Percentiles rank a stretch among this genome's conserved stretches.
These are phyloP conservation scores for Colletotrichum karsti DNA, from an alignment of 2,329 filamentous ascomycete genomes.

Conservation along the genomic window DNA sequence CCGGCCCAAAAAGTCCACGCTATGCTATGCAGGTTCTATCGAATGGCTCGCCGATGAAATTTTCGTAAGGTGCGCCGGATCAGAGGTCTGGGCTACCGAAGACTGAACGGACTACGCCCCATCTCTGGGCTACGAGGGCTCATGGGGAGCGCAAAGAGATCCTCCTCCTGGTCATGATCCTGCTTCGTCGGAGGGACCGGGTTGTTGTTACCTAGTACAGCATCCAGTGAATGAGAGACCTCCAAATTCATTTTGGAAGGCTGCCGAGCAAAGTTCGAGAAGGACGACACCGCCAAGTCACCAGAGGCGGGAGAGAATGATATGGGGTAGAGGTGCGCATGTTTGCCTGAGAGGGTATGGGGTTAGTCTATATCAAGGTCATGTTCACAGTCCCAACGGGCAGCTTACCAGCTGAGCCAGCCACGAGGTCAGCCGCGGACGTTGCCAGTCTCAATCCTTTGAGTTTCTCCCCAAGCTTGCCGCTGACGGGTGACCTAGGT, in stretches of 20 bases:
- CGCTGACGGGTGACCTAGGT: constrained; percentile 72
- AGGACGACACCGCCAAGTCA: constrained; percentile 46
- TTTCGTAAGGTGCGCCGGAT: too few species aligned
- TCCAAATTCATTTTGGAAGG: background rate
- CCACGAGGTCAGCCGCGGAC: constrained; percentile 69
- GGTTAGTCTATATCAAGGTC: background rate
- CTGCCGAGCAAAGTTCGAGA: constrained; percentile 38
- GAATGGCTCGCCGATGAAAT: too few species aligned
- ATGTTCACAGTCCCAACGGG: background rate
- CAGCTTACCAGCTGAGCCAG: constrained; percentile 59
- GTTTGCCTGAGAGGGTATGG: background rate
- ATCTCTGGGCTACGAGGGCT: constrained; percentile 89
- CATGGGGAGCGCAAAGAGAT: constrained; percentile 86
- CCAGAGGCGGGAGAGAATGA: constrained; percentile 40
- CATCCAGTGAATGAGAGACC: constrained; percentile 47
- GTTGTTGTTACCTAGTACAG: constrained; percentile 45
- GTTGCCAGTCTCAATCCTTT: constrained; percentile 82
- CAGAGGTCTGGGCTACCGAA: constrained; percentile 33
- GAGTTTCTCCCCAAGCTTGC: constrained; percentile 80
- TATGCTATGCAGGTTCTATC: background rate
- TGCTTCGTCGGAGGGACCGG: constrained; percentile 37
- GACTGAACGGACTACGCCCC: constrained; percentile 81
- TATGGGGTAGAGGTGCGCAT: constrained; percentile 38
- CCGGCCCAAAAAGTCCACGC: background rate
- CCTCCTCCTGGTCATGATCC: constrained; percentile 73